Conservation (phyloP, 768 basidiomycete species). For the Rhodotorula taiwanensis region DNA sequence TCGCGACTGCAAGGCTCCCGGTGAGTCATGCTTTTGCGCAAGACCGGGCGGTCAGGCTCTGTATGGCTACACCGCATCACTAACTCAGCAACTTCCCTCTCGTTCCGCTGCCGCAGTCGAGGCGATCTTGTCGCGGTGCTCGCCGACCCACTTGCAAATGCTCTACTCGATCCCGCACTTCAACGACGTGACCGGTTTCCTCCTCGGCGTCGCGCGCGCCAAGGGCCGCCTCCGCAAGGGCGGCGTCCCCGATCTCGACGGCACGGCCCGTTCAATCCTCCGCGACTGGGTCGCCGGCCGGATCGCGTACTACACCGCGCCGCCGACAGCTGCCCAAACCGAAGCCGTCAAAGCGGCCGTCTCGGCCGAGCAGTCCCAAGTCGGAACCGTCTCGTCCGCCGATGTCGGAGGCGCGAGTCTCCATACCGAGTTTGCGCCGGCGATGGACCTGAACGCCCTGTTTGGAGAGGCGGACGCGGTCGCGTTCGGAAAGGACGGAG, state of each 20-base stretch:
- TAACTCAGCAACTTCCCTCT: neutral
- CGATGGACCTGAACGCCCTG: constrained; percentile 73
- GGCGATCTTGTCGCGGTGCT: constrained; percentile 70
- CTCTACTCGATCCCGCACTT: constrained; percentile 80
- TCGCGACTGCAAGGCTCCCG: constrained; percentile 80
- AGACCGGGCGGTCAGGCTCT: too few species aligned
- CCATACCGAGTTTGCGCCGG: constrained; percentile 62
- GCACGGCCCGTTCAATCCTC: constrained; percentile 72
- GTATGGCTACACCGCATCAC: neutral
- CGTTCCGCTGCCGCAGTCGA: constrained; percentile 57
- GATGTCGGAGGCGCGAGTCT: constrained; percentile 75
- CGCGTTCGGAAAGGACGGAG: constrained; percentile 56
- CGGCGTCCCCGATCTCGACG: constrained; percentile 78
- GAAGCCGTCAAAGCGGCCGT: constrained; percentile 47
- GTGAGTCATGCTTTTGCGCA: constrained; percentile 50
- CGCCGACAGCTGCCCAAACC: constrained; percentile 51
- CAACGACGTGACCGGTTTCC: constrained; percentile 64
- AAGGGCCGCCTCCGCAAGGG: constrained; percentile 83
- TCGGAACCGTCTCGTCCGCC: constrained; percentile 53
- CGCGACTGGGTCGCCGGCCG: constrained; percentile 87
- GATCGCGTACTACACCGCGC: constrained; percentile 77
- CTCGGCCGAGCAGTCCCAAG: constrained; percentile 13
- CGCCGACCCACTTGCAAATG: constrained; percentile 63
- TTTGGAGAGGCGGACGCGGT: constrained; percentile 74
- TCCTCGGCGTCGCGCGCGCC: constrained; percentile 79